Evolutionary conservation across 495 filamentous ascomycete species (phyloP), one percentile per base, ranked within the genome.

Genomic region (Oidiodendron maius): DNA sequence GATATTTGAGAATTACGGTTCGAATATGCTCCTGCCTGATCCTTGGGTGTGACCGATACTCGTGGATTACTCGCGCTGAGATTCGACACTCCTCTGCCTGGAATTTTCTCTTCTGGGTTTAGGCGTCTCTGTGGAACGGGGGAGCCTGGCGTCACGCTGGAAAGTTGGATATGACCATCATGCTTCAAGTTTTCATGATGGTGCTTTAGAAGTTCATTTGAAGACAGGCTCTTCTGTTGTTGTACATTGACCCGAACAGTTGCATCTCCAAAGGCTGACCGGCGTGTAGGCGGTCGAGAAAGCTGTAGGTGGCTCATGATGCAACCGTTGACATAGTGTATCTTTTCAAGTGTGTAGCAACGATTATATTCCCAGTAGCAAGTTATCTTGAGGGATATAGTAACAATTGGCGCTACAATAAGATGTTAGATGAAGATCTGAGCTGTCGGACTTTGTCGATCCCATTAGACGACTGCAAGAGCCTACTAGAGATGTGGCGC

Each of bases 1-100:
- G 88, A 91, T 13, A 86, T 70, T 38, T 84, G 78, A 0, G 89
- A 93, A 52, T 82, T 76, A 26, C 88, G 77, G 20, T 86, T 84
- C 4, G 75, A 71, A 17, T 78, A 71, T 12, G 47, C 41, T 16
- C 60, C 60, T 32, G 68, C 65, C 9, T 72, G 63, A 8, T 83
- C 77, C n/a, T 71, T 72, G 0, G 66, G 66, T 23, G 76, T 63
- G 5, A 72, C 71, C 4, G 80, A 78, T 0, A 80, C 51, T 3
- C 75, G 70, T 38, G 77, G 74, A 47, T 77, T 74, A 47, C 75
- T 76, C 37, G 67, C 66, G 22, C 70, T 67, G 8, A 47, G 61
- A 36, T 52, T 59, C 10, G 67, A 60, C 24, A 57, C 65, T 9
- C 49, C 41, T 24, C 41, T 22, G 20, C 22, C n/a, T 24, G 51